phyloP scores from a whole-genome alignment of 495 filamentous ascomycete genomes.

The Podospora comata region DNA sequence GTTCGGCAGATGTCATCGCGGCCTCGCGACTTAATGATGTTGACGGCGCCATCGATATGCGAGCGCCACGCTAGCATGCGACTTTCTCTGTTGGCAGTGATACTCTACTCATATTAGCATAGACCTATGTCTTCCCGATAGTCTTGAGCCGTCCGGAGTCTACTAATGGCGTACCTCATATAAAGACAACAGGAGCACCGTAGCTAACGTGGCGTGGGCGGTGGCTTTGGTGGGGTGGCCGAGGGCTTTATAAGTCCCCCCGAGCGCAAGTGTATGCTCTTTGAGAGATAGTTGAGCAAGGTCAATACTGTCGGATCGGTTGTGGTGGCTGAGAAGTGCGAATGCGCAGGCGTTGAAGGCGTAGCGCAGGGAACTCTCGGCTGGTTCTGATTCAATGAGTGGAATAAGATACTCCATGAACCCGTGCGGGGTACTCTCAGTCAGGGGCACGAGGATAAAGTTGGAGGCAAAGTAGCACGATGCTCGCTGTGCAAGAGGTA shows the following conservation, averaged over 20 bases:
- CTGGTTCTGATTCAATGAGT: constrained; percentile 45
- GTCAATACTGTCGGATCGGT: constrained; percentile 32
- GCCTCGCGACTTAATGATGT: constrained; percentile 50
- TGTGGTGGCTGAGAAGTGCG: constrained; percentile 47
- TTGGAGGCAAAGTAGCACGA: constrained; percentile 53
- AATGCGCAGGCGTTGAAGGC: constrained; percentile 60
- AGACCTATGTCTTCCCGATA: neutral
- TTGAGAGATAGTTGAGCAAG: constrained; percentile 39
- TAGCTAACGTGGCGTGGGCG: constrained; percentile 29
- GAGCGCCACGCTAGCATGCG: constrained; percentile 50
- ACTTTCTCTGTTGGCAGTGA: constrained; percentile 43
- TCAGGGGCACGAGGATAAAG: constrained; percentile 50
- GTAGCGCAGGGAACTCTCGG: constrained; percentile 49
- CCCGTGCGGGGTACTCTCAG: constrained; percentile 39
- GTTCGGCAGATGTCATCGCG: constrained; percentile 47
- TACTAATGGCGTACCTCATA: constrained; percentile 22
- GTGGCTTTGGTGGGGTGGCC: constrained; percentile 39
- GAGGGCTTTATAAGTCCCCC: constrained; percentile 52
- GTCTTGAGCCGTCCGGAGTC: neutral
- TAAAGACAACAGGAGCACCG: constrained; percentile 28
- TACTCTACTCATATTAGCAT: constrained; percentile 37
- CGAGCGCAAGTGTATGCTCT: constrained; percentile 51
- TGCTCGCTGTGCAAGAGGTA: constrained; percentile 48
- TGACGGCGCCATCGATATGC: constrained; percentile 54
- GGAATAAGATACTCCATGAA: constrained; percentile 57